Conservation (phyloP, 1,284 basidiomycete species). For the Rhodofomes roseus region DNA sequence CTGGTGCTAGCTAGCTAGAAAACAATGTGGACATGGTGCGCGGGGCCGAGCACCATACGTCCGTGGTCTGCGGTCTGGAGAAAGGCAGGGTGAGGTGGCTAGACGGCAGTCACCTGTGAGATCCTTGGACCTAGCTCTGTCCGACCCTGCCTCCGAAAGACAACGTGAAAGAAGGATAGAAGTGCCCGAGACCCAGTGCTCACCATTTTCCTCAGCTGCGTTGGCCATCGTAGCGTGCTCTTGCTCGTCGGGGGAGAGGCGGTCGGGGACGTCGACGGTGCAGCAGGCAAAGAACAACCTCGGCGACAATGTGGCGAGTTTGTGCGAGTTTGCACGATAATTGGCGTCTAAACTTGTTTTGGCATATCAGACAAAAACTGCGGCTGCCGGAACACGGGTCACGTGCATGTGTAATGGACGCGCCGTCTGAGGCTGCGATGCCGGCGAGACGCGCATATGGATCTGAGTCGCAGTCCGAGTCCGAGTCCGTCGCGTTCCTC, state of each 20-base stretch:
- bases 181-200: conserved; percentile 8
- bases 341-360: background rate
- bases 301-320: background rate
- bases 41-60: conserved; percentile 69
- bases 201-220: conserved; percentile 19
- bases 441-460: background rate
- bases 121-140: conserved; percentile 11
- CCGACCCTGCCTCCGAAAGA: conserved; percentile 22
- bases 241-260: background rate
- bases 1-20: conserved; percentile 52
- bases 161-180: conserved; percentile 20
- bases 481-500: background rate
- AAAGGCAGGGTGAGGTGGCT: conserved; percentile 19
- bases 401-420: background rate
- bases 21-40: conserved; percentile 34
- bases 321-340: background rate
- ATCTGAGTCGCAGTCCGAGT: background rate
- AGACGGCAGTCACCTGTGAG: conserved; percentile 13
- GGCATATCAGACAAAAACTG: background rate
- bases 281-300: background rate
- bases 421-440: background rate
- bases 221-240: conserved; percentile 14
- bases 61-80: conserved; percentile 28
- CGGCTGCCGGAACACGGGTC: no score
- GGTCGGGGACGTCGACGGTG: background rate